Evolutionary conservation across 2,329 filamentous ascomycete genomes (phyloP).

Genomic region (Anisogramma anomala): DNA sequence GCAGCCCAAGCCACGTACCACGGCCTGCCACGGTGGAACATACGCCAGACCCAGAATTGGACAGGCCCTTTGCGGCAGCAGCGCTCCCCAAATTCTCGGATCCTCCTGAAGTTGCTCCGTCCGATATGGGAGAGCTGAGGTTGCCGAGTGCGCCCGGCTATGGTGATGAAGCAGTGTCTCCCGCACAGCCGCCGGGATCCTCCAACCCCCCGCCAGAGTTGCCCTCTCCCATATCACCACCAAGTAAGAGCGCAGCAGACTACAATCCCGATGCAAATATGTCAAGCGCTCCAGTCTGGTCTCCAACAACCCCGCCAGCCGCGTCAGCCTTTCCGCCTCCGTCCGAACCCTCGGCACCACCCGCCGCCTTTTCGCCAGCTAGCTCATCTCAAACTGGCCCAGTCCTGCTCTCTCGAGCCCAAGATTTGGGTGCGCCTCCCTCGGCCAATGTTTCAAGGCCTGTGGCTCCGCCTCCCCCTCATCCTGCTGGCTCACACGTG

Average conservation of each 20-base stretch:
- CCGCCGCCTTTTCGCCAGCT: constrained; percentile 19
- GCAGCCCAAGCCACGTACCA: constrained; percentile 20
- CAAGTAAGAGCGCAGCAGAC: constrained; percentile 19
- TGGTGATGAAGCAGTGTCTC: constrained; percentile 10
- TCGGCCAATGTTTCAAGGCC: constrained; percentile 15
- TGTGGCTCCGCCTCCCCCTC: constrained; percentile 12
- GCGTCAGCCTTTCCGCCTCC: constrained; percentile 22
- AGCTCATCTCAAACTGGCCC: constrained; percentile 19
- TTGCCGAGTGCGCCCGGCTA: constrained; percentile 21
- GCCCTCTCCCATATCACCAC: constrained; percentile 21
- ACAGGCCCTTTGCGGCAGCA: constrained; percentile 22
- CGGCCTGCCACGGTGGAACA: constrained; percentile 42
- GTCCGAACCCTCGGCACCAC: constrained; percentile 18
- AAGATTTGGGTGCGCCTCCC: constrained; percentile 15
- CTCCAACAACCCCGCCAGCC: constrained; percentile 20
- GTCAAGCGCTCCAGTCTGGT: constrained; percentile 18
- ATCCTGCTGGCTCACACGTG: background rate
- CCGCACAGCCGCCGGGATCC: constrained; percentile 6
- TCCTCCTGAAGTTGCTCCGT: constrained; percentile 20
- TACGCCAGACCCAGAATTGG: constrained; percentile 33
- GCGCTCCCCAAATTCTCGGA: constrained; percentile 27
- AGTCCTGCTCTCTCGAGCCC: constrained; percentile 19
- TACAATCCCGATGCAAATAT: constrained; percentile 18
- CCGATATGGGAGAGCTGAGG: constrained; percentile 18
- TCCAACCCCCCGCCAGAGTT: constrained; percentile 14